Conservation (phyloP, 495 filamentous ascomycete species). For the Aspergillus hancockii region DNA sequence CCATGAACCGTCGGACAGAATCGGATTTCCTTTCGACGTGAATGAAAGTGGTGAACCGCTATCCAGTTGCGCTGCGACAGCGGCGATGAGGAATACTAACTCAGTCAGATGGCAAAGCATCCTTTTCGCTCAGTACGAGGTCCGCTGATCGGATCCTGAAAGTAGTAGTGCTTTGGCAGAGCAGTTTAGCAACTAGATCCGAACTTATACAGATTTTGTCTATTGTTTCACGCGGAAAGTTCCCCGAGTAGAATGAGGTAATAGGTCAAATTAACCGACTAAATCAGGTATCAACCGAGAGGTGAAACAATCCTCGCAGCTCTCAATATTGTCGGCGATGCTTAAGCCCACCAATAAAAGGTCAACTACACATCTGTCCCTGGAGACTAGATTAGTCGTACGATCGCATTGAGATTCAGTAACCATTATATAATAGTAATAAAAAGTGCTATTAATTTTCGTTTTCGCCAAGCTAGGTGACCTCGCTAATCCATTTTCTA, state of each 20-base stretch:
- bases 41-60: neutral
- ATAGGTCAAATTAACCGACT: neutral
- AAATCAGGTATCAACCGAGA: neutral
- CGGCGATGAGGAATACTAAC: neutral
- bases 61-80: neutral
- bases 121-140: neutral
- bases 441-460: no score
- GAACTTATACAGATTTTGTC: neutral
- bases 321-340: neutral
- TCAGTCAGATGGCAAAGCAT: neutral
- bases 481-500: no score
- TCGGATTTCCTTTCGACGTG: constrained; percentile 5
- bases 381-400: no score
- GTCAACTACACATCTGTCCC: no score
- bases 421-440: no score
- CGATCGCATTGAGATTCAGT: no score
- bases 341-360: neutral
- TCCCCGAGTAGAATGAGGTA: neutral
- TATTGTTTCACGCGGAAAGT: neutral
- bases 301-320: neutral
- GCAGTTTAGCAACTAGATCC: neutral
- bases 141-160: neutral
- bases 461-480: no score
- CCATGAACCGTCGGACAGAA: constrained; percentile 8
- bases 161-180: neutral